These are phyloP conservation scores for Rubroboletus pulcherrimus DNA, from an alignment of 768 basidiomycete genomes.

Conservation along the genomic window DNA sequence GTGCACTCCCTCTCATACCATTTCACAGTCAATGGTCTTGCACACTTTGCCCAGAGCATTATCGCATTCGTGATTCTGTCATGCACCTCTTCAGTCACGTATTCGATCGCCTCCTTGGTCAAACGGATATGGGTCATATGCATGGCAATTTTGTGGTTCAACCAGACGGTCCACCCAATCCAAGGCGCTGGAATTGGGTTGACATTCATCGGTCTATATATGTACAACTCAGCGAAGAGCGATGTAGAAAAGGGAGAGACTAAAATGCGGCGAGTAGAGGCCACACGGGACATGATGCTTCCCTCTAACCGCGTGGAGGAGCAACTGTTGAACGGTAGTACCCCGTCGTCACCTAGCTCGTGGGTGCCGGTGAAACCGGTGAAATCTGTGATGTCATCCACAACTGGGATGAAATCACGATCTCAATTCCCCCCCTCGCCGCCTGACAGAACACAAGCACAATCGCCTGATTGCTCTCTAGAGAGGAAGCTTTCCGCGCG, in stretches of 20 bases:
- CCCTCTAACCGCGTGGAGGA: constrained; percentile 66
- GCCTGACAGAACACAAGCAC: constrained; percentile 1
- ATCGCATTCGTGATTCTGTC: constrained; percentile 96
- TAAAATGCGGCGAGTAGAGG: constrained; percentile 75
- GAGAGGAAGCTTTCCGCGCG: constrained; percentile 16
- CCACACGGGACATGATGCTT: constrained; percentile 61
- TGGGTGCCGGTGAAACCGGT: not conserved
- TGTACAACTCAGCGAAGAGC: constrained; percentile 93
- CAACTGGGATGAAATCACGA: constrained; percentile 27
- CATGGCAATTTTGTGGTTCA: constrained; percentile 97
- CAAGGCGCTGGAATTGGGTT: constrained; percentile 88
- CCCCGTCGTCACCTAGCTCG: constrained; percentile 22
- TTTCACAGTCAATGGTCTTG: constrained; percentile 91
- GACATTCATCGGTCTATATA: constrained; percentile 87
- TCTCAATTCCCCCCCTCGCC: constrained; percentile 7
- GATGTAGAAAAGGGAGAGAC: constrained; percentile 94
- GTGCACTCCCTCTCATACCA: constrained; percentile 72
- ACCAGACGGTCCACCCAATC: constrained; percentile 75
- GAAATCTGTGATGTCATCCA: constrained; percentile 12
- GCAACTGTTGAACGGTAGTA: constrained; percentile 42
- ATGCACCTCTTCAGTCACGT: constrained; percentile 95
- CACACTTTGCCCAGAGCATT: constrained; percentile 96
- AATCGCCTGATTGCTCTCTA: constrained; percentile 4
- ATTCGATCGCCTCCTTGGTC: constrained; percentile 96
- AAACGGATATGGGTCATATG: constrained; percentile 98